Evolutionary conservation across 139 green algal species (phyloP).

Genomic region (Chlamydomonas schloesseri): DNA sequence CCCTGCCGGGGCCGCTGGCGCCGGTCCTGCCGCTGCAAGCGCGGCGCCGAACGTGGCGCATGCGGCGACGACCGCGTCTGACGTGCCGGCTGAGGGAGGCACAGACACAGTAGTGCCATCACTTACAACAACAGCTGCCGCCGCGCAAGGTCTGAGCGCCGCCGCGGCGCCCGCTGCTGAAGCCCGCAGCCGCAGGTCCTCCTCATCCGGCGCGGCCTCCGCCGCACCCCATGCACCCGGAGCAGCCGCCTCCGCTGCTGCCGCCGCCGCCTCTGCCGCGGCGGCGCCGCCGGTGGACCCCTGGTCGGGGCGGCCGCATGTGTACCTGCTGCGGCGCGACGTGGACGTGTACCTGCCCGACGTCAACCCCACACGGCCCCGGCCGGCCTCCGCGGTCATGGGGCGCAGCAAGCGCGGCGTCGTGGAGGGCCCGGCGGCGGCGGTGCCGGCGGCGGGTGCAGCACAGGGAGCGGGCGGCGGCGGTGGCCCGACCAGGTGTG

Average conservation of each 20-base stretch:
- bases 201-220: too few species aligned
- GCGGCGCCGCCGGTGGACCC: too few species aligned
- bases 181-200: too few species aligned
- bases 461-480: background rate
- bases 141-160: too few species aligned
- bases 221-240: too few species aligned
- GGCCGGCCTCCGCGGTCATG: slow-evolving; percentile 13
- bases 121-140: too few species aligned
- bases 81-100: too few species aligned
- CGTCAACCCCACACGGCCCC: background rate
- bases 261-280: background rate
- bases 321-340: slow-evolving; percentile 6
- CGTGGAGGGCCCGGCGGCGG: background rate
- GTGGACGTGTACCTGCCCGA: background rate
- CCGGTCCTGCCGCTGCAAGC: too few species aligned
- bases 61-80: too few species aligned
- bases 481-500: background rate
- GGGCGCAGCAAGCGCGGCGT: slow-evolving; percentile 2
- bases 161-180: too few species aligned
- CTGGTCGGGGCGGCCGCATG: background rate
- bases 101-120: too few species aligned
- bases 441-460: background rate
- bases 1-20: background rate
- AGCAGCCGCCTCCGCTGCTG: background rate
- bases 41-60: too few species aligned